Percentiles rank a stretch among this genome's conserved stretches.
These are phyloP conservation scores for Dactylorhiza incarnata DNA, from an alignment of 106 monocot species.

Conservation along the genomic window DNA sequence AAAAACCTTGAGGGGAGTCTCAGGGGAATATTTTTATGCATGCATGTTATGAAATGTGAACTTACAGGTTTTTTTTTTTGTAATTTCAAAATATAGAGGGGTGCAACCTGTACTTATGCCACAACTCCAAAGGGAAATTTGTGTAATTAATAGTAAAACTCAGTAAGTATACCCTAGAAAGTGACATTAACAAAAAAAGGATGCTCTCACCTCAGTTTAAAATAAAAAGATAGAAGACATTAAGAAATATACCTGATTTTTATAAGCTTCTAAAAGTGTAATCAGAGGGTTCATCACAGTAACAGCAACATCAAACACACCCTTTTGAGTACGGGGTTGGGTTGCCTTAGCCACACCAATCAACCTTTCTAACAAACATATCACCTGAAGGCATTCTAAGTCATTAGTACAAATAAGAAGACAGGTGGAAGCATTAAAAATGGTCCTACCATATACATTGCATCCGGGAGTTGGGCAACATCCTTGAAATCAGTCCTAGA, in stretches of 20 bases:
- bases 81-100: no score
- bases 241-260: conserved; percentile 63
- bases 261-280: conserved; percentile 67
- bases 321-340: conserved; percentile 77
- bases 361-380: conserved; percentile 84
- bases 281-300: conserved; percentile 74
- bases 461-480: conserved; percentile 75
- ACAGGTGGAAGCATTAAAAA: not conserved
- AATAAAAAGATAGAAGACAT: not conserved
- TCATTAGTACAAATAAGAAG: not conserved
- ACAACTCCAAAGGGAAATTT: no score
- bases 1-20: no score
- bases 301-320: conserved; percentile 71
- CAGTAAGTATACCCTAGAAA: no score
- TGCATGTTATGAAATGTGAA: no score
- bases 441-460: conserved; percentile 51
- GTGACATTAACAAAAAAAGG: not conserved
- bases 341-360: conserved; percentile 93
- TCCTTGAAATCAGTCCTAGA: conserved; percentile 50
- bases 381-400: conserved; percentile 39
- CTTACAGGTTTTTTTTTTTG: no score
- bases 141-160: no score
- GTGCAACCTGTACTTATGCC: no score
- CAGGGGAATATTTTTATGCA: no score
- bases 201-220: not conserved